Conservation (phyloP, 1,284 basidiomycete genomes). For the Dichomitus squalens region DNA sequence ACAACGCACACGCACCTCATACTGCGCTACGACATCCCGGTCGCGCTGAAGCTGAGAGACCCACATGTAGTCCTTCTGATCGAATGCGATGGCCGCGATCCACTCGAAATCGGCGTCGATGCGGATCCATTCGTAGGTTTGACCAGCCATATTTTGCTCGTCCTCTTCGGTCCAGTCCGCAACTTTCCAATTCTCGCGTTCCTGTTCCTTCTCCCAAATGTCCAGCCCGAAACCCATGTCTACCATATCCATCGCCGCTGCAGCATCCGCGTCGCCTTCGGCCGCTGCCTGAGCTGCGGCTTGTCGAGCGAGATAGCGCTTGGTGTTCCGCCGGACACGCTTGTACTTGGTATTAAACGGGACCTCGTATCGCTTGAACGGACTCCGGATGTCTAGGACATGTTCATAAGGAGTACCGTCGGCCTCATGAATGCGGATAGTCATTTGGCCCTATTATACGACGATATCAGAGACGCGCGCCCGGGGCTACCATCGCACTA, state of each 20-base stretch:
- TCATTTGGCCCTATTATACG: conserved; percentile 84
- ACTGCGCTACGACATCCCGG: conserved; percentile 96
- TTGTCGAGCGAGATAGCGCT: conserved; percentile 92
- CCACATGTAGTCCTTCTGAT: conserved; percentile 99
- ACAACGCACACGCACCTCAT: conserved; percentile 68
- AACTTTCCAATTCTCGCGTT: conserved; percentile 94
- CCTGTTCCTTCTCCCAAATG: conserved; percentile 94
- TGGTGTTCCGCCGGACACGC: conserved; percentile 92
- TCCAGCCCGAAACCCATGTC: conserved; percentile 96
- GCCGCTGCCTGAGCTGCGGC: conserved; percentile 92
- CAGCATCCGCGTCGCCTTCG: conserved; percentile 87
- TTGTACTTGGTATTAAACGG: conserved; percentile 99
- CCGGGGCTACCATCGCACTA: not conserved
- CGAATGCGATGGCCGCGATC: conserved; percentile 91
- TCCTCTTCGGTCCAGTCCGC: conserved; percentile 99
- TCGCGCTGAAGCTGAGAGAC: conserved; percentile 96
- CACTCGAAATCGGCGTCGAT: conserved; percentile 99
- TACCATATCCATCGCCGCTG: conserved; percentile 91
- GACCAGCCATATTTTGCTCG: conserved; percentile 89
- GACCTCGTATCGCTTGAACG: conserved; percentile 92
- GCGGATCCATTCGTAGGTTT: conserved; percentile 99
- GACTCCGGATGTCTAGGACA: conserved; percentile 87
- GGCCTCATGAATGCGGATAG: conserved; percentile 97
- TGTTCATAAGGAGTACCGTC: conserved; percentile 99
- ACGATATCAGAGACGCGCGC: conserved; percentile 5